Percentiles rank a stretch among this genome's conserved stretches.
Conservation (phyloP, 441 rosid species). For the Syzygium syzygioides region DNA sequence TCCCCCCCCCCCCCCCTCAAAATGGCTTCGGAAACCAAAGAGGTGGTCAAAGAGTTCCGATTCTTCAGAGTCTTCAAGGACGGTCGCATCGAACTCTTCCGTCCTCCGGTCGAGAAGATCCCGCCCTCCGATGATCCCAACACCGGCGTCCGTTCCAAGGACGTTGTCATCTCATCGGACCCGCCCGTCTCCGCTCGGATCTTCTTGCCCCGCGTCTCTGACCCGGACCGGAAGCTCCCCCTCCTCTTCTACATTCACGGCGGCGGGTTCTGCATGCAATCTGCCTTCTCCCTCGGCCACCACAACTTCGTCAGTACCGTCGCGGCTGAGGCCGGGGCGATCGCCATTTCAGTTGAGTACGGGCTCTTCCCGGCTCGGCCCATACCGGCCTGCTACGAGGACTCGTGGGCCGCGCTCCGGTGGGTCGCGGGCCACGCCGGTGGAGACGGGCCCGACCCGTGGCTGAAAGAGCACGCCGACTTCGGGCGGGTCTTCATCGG, state of each 20-base stretch:
- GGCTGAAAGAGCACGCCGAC: constrained; percentile 21
- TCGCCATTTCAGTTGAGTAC: constrained; percentile 23
- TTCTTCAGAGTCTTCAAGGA: constrained; percentile 38
- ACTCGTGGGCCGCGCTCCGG: constrained; percentile 25
- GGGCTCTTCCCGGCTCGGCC: constrained; percentile 31
- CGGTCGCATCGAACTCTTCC: constrained; percentile 20
- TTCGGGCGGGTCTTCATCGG: constrained; percentile 21
- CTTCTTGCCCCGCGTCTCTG: constrained; percentile 17
- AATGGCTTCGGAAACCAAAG: constrained; percentile 1
- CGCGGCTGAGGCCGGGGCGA: constrained; percentile 10
- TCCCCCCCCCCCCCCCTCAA: not conserved
- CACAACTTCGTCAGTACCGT: constrained; percentile 4
- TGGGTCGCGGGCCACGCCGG: constrained; percentile 27
- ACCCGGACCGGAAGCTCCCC: constrained; percentile 19
- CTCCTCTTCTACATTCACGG: constrained; percentile 34
- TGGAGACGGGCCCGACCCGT: constrained; percentile 22
- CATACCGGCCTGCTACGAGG: constrained; percentile 26
- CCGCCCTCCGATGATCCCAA: constrained; percentile 29
- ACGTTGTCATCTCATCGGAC: constrained; percentile 26
- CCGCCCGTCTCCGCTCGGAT: constrained; percentile 34
- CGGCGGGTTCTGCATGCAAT: constrained; percentile 30
- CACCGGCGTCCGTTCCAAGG: constrained; percentile 39
- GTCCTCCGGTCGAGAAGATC: constrained; percentile 9
- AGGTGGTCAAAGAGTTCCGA: constrained; percentile 1
- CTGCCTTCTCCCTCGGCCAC: constrained; percentile 6